phyloP scores from a whole-genome alignment of 257 asterid species.

The Solanum piurae region DNA sequence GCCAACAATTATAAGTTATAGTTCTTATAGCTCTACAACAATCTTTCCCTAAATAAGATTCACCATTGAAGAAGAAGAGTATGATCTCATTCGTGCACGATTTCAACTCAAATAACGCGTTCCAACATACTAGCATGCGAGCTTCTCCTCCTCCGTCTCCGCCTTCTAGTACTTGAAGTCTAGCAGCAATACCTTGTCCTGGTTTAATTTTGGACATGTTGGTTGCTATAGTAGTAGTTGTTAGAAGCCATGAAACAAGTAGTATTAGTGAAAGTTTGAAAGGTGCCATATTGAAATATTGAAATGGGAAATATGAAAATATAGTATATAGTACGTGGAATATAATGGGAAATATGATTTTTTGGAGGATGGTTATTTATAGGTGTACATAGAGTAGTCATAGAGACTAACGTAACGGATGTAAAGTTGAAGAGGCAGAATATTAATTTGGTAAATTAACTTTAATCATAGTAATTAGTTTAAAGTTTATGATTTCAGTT shows the following conservation, averaged over 20 bases:
- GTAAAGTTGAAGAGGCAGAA: background rate
- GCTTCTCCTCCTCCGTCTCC: conserved; percentile 2
- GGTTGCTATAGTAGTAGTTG: background rate
- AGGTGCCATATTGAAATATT: background rate
- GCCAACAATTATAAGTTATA: conserved; percentile 19
- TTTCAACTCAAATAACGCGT: conserved; percentile 15
- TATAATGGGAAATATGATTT: background rate
- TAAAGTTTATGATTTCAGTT: background rate
- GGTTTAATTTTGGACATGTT: background rate
- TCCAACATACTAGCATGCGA: conserved; percentile 14
- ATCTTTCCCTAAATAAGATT: conserved; percentile 15
- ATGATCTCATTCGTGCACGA: conserved; percentile 23
- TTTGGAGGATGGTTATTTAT: background rate
- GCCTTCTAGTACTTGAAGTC: background rate
- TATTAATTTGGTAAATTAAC: background rate
- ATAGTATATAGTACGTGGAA: background rate
- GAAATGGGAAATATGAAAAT: background rate
- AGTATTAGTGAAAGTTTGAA: conserved; percentile 1
- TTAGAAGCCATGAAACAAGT: conserved; percentile 9
- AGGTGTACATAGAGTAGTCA: background rate
- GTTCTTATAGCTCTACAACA: conserved; percentile 18
- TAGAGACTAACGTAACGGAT: background rate
- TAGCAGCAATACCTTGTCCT: background rate
- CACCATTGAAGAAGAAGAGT: conserved; percentile 21
- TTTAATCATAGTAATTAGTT: background rate